Conservation (phyloP, 495 filamentous ascomycete species). For the Pyrenula aspistea region DNA sequence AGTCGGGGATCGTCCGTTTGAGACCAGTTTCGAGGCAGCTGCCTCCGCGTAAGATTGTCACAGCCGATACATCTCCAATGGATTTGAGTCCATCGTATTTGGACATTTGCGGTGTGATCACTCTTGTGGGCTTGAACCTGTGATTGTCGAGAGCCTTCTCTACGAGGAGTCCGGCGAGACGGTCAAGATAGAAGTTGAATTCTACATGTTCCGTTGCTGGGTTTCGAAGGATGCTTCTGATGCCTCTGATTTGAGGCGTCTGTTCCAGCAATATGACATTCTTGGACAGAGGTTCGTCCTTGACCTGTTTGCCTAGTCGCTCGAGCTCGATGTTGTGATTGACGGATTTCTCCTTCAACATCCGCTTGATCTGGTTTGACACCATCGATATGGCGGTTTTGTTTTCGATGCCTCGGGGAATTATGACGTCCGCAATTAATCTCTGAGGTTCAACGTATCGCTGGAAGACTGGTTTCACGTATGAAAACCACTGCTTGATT, state of each 20-base stretch:
- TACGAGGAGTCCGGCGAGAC: constrained; percentile 69
- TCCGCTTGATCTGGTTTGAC: constrained; percentile 74
- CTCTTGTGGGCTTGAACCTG: constrained; percentile 42
- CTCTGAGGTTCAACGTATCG: constrained; percentile 84
- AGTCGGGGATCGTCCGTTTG: constrained; percentile 81
- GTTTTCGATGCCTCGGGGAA: constrained; percentile 89
- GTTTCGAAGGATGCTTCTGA: constrained; percentile 83
- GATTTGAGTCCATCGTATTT: constrained; percentile 56
- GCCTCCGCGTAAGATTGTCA: constrained; percentile 79
- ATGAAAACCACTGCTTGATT: constrained; percentile 95
- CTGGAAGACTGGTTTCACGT: constrained; percentile 92
- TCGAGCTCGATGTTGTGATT: constrained; percentile 66
- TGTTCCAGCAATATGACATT: constrained; percentile 61
- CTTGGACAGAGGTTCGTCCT: constrained; percentile 57
- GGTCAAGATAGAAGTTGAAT: constrained; percentile 95
- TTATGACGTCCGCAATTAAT: constrained; percentile 82
- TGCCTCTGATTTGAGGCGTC: constrained; percentile 67
- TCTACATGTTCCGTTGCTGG: constrained; percentile 72
- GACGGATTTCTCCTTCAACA: constrained; percentile 72
- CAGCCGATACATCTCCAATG: constrained; percentile 66
- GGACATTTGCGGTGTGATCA: constrained; percentile 57
- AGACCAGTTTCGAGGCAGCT: constrained; percentile 79
- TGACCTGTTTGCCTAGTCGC: constrained; percentile 54
- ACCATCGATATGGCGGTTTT: constrained; percentile 93
- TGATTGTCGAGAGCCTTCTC: constrained; percentile 69